These are phyloP conservation scores for Pleurotus sapidus DNA, from an alignment of 768 basidiomycete genomes.

Conservation along the genomic window DNA sequence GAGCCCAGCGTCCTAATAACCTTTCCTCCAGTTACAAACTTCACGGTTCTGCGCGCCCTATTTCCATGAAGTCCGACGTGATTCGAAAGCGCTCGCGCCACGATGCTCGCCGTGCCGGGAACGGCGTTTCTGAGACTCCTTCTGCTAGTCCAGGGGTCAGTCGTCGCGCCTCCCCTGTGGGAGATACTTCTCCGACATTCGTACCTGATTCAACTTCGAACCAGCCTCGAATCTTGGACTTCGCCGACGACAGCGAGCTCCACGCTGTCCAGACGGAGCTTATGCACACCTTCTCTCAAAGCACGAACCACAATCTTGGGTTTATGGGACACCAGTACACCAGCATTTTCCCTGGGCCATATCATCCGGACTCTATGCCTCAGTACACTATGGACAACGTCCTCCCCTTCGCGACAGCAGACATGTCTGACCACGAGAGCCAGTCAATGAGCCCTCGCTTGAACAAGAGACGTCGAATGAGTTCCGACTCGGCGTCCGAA, in stretches of 20 bases:
- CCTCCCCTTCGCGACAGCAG: constrained; percentile 50
- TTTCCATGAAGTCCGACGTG: constrained; percentile 90
- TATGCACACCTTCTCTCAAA: constrained; percentile 40
- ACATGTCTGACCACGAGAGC: constrained; percentile 33
- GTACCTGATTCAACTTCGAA: constrained; percentile 66
- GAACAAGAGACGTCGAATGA: constrained; percentile 73
- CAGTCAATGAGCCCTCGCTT: constrained; percentile 39
- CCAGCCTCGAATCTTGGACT: constrained; percentile 46
- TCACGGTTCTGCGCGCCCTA: constrained; percentile 81
- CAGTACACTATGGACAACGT: constrained; percentile 52
- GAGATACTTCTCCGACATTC: constrained; percentile 61
- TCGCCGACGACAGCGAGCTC: constrained; percentile 40
- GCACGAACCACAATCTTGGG: constrained; percentile 22
- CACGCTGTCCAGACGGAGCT: constrained; percentile 49
- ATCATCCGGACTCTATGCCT: constrained; percentile 68
- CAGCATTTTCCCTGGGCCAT: constrained; percentile 61
- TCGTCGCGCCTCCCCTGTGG: constrained; percentile 67
- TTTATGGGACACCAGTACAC: constrained; percentile 33
- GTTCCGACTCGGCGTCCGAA: constrained; percentile 49
- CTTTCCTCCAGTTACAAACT: constrained; percentile 55
- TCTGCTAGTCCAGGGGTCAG: constrained; percentile 75
- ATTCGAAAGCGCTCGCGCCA: constrained; percentile 86
- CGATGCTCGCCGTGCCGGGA: constrained; percentile 62
- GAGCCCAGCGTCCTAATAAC: neutral
- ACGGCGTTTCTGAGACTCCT: constrained; percentile 59